Percentiles rank a stretch among this genome's conserved stretches.
These are phyloP conservation scores for Amanita muscaria DNA, from an alignment of 768 basidiomycete genomes.

Conservation along the genomic window DNA sequence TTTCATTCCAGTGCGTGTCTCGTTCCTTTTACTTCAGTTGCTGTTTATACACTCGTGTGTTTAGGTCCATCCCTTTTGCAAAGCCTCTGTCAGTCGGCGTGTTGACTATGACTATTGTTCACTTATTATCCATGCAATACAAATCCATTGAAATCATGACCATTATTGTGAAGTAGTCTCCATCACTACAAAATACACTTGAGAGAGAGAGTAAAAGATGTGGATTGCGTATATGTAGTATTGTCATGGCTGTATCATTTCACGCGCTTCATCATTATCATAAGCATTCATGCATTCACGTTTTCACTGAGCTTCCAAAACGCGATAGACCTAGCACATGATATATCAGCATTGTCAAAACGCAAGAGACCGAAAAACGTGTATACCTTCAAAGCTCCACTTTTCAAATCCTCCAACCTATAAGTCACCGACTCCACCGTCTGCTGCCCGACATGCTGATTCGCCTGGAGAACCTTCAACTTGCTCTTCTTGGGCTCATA, in stretches of 20 bases:
- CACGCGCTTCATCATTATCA: too few relatives aligned
- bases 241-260: too few relatives aligned
- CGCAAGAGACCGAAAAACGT: not conserved
- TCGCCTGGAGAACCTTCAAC: constrained; percentile 78
- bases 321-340: constrained; percentile 28
- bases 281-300: not conserved
- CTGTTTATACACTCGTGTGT: too few relatives aligned
- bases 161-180: not conserved
- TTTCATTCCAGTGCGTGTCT: too few relatives aligned
- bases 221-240: too few relatives aligned
- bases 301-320: constrained; percentile 23
- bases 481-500: constrained; percentile 86
- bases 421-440: constrained; percentile 77
- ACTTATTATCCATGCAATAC: not conserved
- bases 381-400: constrained; percentile 69
- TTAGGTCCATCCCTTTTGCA: too few relatives aligned
- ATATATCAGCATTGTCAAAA: not conserved
- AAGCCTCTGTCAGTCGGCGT: too few relatives aligned
- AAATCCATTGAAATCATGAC: not conserved
- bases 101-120: too few relatives aligned
- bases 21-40: too few relatives aligned
- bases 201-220: not conserved
- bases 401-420: constrained; percentile 83
- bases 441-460: constrained; percentile 77
- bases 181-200: not conserved